phyloP scores from a whole-genome alignment of 495 filamentous ascomycete genomes.

The Tuber melanosporum region DNA sequence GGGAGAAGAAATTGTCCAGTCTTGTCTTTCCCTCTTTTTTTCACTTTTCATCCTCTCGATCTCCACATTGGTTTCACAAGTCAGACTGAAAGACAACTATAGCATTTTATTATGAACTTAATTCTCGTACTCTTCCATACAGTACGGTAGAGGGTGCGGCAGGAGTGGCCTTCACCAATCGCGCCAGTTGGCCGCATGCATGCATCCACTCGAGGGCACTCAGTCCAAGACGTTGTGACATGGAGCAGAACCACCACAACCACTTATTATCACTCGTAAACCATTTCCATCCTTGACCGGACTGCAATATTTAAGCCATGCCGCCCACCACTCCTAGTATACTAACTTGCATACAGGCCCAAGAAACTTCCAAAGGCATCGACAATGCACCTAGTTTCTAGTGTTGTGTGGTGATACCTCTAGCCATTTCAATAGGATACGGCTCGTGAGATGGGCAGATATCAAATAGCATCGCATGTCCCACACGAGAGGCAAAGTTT shows the following conservation, averaged over 20 bases:
- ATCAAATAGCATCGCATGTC: background rate
- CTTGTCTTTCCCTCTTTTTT: background rate
- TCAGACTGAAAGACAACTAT: background rate
- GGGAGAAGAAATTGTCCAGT: conserved; percentile 7
- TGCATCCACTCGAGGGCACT: background rate
- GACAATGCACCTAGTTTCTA: background rate
- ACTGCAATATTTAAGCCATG: background rate
- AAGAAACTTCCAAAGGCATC: background rate
- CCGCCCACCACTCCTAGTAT: background rate
- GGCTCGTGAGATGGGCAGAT: background rate
- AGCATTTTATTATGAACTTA: background rate
- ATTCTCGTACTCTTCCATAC: background rate
- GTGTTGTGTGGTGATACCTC: background rate
- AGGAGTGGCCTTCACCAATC: background rate
- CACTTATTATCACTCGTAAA: background rate
- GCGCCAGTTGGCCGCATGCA: background rate
- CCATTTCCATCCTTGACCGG: background rate
- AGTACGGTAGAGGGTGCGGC: background rate
- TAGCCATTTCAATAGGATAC: background rate
- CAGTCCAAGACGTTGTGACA: background rate
- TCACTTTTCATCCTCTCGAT: background rate
- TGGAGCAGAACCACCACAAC: background rate
- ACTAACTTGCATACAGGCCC: background rate
- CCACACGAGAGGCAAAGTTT: background rate
- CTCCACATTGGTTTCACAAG: background rate